Conservation (phyloP, 805 yeast species). For the Yarrowia deformans region DNA sequence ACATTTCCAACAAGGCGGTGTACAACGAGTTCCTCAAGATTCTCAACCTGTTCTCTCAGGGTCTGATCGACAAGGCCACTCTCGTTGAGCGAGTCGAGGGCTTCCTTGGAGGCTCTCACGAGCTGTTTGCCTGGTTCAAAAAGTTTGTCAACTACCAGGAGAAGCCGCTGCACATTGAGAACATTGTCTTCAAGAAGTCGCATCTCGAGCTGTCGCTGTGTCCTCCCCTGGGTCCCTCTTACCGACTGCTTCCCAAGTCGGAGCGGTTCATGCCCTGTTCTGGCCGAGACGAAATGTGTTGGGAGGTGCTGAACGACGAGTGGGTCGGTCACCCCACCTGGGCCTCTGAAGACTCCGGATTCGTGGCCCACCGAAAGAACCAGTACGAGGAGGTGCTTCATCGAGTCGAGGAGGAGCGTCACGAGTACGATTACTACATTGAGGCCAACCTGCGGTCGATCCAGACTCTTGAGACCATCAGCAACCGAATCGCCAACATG, state of each 20-base stretch:
- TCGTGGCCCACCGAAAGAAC: slow-evolving; percentile 97
- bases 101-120: slow-evolving; percentile 81
- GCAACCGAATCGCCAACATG: slow-evolving; percentile 93
- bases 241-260: slow-evolving; percentile 88
- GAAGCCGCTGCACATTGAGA: slow-evolving; percentile 84
- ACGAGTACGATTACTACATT: slow-evolving; percentile 94
- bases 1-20: slow-evolving; percentile 84
- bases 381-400: slow-evolving; percentile 96
- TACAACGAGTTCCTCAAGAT: slow-evolving; percentile 92
- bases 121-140: slow-evolving; percentile 89
- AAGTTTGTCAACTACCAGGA: slow-evolving; percentile 88
- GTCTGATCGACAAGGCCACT: slow-evolving; percentile 81
- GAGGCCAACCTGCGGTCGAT: slow-evolving; percentile 94
- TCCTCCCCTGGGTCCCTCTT: slow-evolving; percentile 94
- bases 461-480: slow-evolving; percentile 93
- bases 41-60: slow-evolving; percentile 86
- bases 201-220: slow-evolving; percentile 88
- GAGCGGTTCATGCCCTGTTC: slow-evolving; percentile 97
- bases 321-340: slow-evolving; percentile 99
- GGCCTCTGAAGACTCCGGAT: slow-evolving; percentile 99
- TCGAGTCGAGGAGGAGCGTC: slow-evolving; percentile 96
- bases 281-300: slow-evolving; percentile 98
- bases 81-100: slow-evolving; percentile 84
- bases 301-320: slow-evolving; percentile 98
- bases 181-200: slow-evolving; percentile 85